These are phyloP conservation scores for Metarhizium anisopliae DNA, from an alignment of 2,329 filamentous ascomycete species.

Conservation along the genomic window DNA sequence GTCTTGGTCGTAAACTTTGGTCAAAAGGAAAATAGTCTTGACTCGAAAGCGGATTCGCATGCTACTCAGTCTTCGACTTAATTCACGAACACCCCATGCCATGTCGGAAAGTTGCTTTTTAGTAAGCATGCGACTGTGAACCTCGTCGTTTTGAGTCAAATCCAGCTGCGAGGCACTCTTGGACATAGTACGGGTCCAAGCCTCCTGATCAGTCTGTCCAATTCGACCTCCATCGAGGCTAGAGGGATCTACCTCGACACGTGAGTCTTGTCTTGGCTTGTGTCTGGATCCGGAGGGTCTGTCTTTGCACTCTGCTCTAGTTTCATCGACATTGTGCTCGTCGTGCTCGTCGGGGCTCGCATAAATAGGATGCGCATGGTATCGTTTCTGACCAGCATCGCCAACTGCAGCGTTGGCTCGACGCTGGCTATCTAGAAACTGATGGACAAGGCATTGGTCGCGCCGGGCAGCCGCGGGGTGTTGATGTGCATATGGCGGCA, in stretches of 20 bases:
- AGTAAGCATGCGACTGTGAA: slow-evolving; percentile 68
- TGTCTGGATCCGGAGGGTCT: slow-evolving; percentile 14
- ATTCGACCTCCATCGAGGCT: slow-evolving; percentile 31
- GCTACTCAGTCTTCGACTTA: slow-evolving; percentile 77
- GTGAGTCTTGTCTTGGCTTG: slow-evolving; percentile 12
- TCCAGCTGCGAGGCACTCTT: slow-evolving; percentile 33
- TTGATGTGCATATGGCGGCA: slow-evolving; percentile 20
- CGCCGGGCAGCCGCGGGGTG: slow-evolving; percentile 16
- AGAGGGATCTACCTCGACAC: slow-evolving; percentile 27
- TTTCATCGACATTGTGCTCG: slow-evolving; percentile 9
- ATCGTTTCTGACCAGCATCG: slow-evolving; percentile 18
- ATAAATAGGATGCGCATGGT: slow-evolving; percentile 19
- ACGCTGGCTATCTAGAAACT: slow-evolving; percentile 51
- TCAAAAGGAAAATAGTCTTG: slow-evolving; percentile 75
- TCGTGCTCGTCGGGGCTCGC: slow-evolving; percentile 11
- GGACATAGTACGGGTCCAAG: slow-evolving; percentile 42
- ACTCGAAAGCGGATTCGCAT: slow-evolving; percentile 77
- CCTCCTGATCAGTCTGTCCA: slow-evolving; percentile 48
- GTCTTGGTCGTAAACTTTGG: slow-evolving; percentile 81
- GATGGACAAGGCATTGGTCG: slow-evolving; percentile 56
- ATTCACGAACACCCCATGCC: slow-evolving; percentile 88
- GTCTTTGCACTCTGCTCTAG: slow-evolving; percentile 11
- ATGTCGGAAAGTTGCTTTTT: slow-evolving; percentile 95
- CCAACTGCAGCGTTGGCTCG: slow-evolving; percentile 19
- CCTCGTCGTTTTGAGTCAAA: slow-evolving; percentile 23